Percentiles rank a stretch among this genome's conserved stretches.
phyloP scores from a whole-genome alignment of 352 stramenopile genomes.

The Globisporangium parvum region DNA sequence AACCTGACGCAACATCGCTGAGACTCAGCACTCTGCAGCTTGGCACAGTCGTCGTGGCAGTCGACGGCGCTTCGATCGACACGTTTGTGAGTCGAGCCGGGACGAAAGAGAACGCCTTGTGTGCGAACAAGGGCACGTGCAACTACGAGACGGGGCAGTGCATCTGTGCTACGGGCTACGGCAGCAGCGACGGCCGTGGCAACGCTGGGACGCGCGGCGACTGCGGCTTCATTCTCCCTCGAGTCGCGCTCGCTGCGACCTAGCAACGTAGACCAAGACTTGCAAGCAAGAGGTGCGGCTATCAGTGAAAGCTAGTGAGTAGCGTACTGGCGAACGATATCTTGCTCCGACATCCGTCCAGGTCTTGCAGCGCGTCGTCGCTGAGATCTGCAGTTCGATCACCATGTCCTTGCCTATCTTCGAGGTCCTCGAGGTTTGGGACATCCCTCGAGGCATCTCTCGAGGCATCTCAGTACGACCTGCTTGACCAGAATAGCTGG shows the following conservation, averaged over 20 bases:
- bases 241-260: background rate
- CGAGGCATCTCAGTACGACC: no score
- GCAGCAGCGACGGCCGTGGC: constrained; percentile 56
- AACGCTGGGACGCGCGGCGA: constrained; percentile 47
- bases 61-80: constrained; percentile 33
- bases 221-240: constrained; percentile 37
- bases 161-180: constrained; percentile 41
- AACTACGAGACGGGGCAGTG: constrained; percentile 52
- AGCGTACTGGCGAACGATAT: background rate
- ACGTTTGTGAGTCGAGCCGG: constrained; percentile 45
- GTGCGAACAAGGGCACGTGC: constrained; percentile 87
- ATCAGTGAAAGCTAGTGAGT: background rate
- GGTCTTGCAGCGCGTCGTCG: no score
- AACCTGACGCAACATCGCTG: constrained; percentile 40
- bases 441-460: no score
- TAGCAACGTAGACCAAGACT: background rate
- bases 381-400: no score
- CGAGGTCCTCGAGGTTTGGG: no score
- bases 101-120: constrained; percentile 87
- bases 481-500: no score
- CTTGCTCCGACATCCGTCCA: no score
- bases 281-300: no score
- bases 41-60: constrained; percentile 23
- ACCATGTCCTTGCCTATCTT: no score
- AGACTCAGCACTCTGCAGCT: constrained; percentile 8